Base-by-base conservation (phyloP, 768 basidiomycete species). In the Gymnopilus junonius region DNA sequence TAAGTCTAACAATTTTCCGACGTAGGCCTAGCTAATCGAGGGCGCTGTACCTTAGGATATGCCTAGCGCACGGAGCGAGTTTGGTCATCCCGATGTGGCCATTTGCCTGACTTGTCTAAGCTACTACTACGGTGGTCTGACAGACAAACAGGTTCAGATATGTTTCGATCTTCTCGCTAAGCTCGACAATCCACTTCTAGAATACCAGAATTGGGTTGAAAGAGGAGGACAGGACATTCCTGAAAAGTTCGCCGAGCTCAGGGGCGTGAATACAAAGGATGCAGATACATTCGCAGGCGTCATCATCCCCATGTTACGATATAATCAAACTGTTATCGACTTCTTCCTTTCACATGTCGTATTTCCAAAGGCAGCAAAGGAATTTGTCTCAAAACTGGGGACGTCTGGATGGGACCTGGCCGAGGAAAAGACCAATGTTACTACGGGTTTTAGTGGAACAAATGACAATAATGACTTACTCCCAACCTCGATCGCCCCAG, bases 361-460 rank as follows among this genome's bases (percentile, higher is more conserved):
- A 3, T 84, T 87, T 59, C 85, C 85, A 3, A 81, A 76, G 32
- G 78, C 80, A 46, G 83, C 81, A 0, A 84, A 81, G 53, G 78
- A 83, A 27, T 87, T 85, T 63, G 77, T 76, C 1, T 58, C 65
- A 11, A 85, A 83, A 64, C 71, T 86, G n/a, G 66, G 80, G 3
- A 81, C 84, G 12, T 82, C 80, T 1, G 78, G 78, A 0, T 86
- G 85, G 86, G 86, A 87, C 73, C 69, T 86, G 39, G 83, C 81
- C 0, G 79, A 81, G 55, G 61, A 58, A 2, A 82, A 75, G 48
- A 31, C 29, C 10, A 58, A 65, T 39, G 25, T 76, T 15, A 82
- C 75, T 1, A 85, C 84, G 0, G 84, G 83, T 4, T 87, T 87
- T 64, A 86, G 83, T 54, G 85, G 85, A 8, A 87, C 85, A 1